These are phyloP conservation scores for Camelina neglecta DNA, from an alignment of 345 rosid species.

Conservation along the genomic window DNA sequence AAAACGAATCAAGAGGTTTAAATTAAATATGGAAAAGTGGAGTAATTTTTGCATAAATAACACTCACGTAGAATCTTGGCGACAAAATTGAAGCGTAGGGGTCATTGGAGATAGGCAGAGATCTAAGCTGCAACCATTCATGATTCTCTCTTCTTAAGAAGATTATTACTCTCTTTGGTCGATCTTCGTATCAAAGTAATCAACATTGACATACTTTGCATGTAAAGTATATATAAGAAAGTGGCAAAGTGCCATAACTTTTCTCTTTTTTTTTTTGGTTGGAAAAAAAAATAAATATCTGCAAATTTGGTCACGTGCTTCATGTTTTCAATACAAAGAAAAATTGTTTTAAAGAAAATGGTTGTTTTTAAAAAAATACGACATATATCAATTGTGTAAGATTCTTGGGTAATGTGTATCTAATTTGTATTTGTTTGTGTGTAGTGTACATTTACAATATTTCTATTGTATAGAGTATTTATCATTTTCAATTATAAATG, in stretches of 20 bases:
- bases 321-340: conserved; percentile 35
- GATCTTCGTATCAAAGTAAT: conserved; percentile 27
- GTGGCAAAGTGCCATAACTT: conserved; percentile 35
- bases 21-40: background rate
- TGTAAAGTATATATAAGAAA: conserved; percentile 28
- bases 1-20: background rate
- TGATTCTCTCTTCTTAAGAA: conserved; percentile 11
- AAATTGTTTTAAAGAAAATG: background rate
- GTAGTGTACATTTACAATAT: background rate
- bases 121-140: conserved; percentile 39
- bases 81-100: conserved; percentile 33
- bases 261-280: background rate
- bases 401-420: conserved; percentile 16
- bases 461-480: background rate
- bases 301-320: conserved; percentile 43
- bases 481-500: background rate
- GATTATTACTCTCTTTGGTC: conserved; percentile 25
- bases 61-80: conserved; percentile 31
- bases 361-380: background rate
- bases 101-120: conserved; percentile 41
- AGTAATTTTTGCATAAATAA: background rate
- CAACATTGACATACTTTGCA: conserved; percentile 3
- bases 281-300: conserved; percentile 41
- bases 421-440: background rate
- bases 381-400: conserved; percentile 6